phyloP scores from a whole-genome alignment of 2,329 filamentous ascomycete genomes.

The Fusarium multiceps region DNA sequence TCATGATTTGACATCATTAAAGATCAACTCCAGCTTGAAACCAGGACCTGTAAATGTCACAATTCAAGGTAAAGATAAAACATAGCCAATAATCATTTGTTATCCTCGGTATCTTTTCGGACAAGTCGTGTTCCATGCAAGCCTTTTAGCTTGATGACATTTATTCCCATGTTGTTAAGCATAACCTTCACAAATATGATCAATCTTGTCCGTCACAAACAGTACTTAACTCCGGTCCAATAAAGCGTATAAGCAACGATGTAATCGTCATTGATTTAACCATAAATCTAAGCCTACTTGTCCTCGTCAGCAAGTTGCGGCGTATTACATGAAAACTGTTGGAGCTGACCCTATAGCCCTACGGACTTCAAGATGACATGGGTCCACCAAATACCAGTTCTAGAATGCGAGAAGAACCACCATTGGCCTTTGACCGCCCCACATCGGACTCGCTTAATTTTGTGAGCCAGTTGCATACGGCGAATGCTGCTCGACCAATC shows the following conservation, averaged over 20 bases:
- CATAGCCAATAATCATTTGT: too few species aligned
- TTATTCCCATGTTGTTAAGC: too few species aligned
- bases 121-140: too few species aligned
- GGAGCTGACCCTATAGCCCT: neutral
- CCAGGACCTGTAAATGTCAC: accelerated
- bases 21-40: accelerated
- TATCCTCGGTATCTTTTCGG: too few species aligned
- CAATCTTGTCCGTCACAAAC: too few species aligned
- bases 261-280: neutral
- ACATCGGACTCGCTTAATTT: neutral
- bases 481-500: neutral
- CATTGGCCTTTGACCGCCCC: neutral
- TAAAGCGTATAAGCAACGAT: too few species aligned
- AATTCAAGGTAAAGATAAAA: too few species aligned
- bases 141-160: too few species aligned
- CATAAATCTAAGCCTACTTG: neutral
- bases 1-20: accelerated
- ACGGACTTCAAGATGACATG: neutral
- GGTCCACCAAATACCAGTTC: neutral
- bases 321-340: neutral
- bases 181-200: too few species aligned
- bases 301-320: neutral
- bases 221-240: too few species aligned
- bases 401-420: accelerated
- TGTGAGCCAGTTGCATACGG: neutral